phyloP scores from a whole-genome alignment of 306 rosid genomes.

The Erythrophleum fordii region DNA sequence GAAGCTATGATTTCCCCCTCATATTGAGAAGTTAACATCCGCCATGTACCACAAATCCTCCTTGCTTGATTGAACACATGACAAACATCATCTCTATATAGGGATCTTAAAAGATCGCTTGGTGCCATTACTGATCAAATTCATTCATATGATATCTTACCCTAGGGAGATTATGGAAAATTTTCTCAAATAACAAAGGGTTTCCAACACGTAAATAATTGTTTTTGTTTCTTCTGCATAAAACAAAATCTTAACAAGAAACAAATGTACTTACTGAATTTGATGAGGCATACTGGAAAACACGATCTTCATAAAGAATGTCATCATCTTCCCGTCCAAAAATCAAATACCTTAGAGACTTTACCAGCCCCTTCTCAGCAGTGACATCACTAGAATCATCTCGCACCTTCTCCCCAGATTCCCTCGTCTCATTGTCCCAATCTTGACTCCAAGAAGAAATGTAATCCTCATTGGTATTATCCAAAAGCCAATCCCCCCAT shows the following conservation, averaged over 20 bases:
- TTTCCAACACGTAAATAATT: not conserved
- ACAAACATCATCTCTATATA: not conserved
- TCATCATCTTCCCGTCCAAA: conserved; percentile 70
- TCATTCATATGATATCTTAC: not conserved
- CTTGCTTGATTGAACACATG: not conserved
- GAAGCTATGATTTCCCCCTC: not conserved
- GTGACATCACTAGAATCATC: conserved; percentile 42
- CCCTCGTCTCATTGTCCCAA: conserved; percentile 53
- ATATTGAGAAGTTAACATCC: too few relatives aligned
- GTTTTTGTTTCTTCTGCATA: not conserved
- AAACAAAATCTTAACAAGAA: conserved; percentile 6
- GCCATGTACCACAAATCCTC: not conserved
- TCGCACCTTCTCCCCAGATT: conserved; percentile 42
- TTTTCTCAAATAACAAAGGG: not conserved
- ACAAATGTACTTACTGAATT: conserved; percentile 65
- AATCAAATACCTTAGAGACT: conserved; percentile 60
- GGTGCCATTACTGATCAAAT: not conserved
- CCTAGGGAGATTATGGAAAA: not conserved
- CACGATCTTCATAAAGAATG: conserved; percentile 90
- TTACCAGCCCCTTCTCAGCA: conserved; percentile 56
- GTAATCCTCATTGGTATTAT: conserved; percentile 29
- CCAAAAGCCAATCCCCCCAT: conserved; percentile 93
- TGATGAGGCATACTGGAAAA: conserved; percentile 81
- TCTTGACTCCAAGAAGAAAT: conserved; percentile 56
- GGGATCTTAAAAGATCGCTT: not conserved